Evolutionary conservation across 1,284 basidiomycete species (phyloP).

Genomic region (Coniophora puteana): DNA sequence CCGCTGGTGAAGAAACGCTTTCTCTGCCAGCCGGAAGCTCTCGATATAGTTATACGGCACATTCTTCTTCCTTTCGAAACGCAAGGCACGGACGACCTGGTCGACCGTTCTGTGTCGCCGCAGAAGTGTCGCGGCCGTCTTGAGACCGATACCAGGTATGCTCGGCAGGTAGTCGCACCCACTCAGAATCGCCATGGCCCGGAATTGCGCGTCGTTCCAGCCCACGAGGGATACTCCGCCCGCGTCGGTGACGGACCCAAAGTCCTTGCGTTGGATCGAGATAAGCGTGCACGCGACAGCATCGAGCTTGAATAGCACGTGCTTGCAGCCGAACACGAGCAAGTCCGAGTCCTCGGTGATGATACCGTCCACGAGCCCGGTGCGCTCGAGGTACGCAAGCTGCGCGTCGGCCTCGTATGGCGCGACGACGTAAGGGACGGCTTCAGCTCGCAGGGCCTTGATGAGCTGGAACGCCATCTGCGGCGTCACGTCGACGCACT

Average conservation of each 20-base stretch:
- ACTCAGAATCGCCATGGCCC: conserved; percentile 94
- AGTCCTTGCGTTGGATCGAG: conserved; percentile 75
- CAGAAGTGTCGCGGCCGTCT: conserved; percentile 87
- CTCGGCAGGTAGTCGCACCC: conserved; percentile 98
- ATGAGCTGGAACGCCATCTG: conserved; percentile 98
- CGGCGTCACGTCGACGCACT: conserved; percentile 94
- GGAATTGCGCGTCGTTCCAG: conserved; percentile 89
- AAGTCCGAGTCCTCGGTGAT: conserved; percentile 98
- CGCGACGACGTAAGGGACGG: conserved; percentile 86
- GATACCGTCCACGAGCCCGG: conserved; percentile 85
- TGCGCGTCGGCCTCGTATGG: conserved; percentile 99
- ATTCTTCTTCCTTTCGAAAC: conserved; percentile 81
- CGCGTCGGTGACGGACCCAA: conserved; percentile 61
- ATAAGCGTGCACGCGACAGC: conserved; percentile 69
- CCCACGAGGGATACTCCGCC: conserved; percentile 77
- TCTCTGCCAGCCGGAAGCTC: conserved; percentile 79
- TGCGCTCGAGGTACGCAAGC: conserved; percentile 86
- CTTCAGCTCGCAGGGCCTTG: conserved; percentile 87
- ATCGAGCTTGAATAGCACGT: conserved; percentile 87
- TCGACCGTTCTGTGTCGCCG: conserved; percentile 86
- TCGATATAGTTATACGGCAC: conserved; percentile 78
- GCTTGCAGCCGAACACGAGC: conserved; percentile 92
- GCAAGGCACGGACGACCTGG: conserved; percentile 78
- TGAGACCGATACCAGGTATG: conserved; percentile 90
- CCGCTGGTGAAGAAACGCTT: conserved; percentile 91